Evolutionary conservation across 208 protist genomes (phyloP), one percentile per base, ranked within the genome.

Genomic region (Leishmania braziliensis): DNA sequence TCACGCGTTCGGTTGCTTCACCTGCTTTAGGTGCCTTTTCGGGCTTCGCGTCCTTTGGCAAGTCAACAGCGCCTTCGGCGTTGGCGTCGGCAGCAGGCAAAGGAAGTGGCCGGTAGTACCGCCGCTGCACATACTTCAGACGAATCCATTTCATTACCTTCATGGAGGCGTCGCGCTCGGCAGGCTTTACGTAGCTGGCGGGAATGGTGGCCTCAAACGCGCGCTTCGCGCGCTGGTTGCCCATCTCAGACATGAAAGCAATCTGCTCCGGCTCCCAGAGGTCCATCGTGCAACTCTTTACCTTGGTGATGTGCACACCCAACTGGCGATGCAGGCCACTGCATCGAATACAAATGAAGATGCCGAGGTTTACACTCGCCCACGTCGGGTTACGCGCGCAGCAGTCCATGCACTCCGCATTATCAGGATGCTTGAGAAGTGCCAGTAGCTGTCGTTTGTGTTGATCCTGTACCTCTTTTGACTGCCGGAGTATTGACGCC

Each of bases 271-370:
- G 68, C 50, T 95, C 91, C 93, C 93, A 96, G 6, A 92, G 75
- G 75, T 96, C 93, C 93, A 96, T 96, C 26, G 92, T 97, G 73
- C 91, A 91, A 75, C 92, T 97, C 48, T 91, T 89, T 53, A 98
- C 93, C 74, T 95, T 92, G 77, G 89, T 97, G 63, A 98, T 88
- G 80, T 98, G 94, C 56, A 97, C 94, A 14, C 97, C 97, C 0
- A 98, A 89, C 77, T 95, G 95, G 20, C 97, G 90, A 80, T 98
- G 97, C 26, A 98, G 87, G n/a, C 95, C 95, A 68, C 95, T 90
- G 81, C 97, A 98, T 2, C 95, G 90, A 51, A 97, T 90, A 74
- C 95, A 98, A 33, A 97, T 84, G 78, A 98, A 98, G n/a, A 97
- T 90, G 68, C 95, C 95, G 5, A 97, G 63, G 70, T 92, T 97